Conservation (phyloP, 2,329 filamentous ascomycete genomes). For the Xylaria polymorpha region DNA sequence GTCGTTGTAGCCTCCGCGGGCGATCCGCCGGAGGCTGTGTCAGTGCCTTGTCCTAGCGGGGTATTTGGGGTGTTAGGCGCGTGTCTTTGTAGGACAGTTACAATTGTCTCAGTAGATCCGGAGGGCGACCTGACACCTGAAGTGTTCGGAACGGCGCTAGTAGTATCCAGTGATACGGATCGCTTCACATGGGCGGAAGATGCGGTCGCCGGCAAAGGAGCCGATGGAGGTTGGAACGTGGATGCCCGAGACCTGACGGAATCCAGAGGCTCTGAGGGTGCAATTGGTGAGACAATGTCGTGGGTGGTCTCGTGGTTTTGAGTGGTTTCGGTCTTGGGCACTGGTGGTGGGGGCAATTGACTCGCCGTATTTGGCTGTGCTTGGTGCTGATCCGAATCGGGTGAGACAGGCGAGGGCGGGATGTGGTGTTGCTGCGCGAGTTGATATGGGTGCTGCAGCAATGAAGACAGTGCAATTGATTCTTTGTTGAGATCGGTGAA, state of each 20-base stretch:
- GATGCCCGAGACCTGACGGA: conserved; percentile 52
- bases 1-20: conserved; percentile 49
- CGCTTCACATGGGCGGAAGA: conserved; percentile 50
- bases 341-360: conserved; percentile 43
- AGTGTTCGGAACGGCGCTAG: conserved; percentile 35
- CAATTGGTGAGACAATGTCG: conserved; percentile 45
- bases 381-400: conserved; percentile 49
- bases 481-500: conserved; percentile 62
- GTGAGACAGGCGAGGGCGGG: conserved; percentile 57
- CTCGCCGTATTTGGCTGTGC: conserved; percentile 43
- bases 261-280: conserved; percentile 45
- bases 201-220: conserved; percentile 43
- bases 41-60: conserved; percentile 14
- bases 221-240: conserved; percentile 53
- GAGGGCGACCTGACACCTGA: conserved; percentile 46
- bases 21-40: conserved; percentile 26
- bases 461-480: conserved; percentile 50
- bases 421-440: conserved; percentile 48
- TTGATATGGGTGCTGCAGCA: conserved; percentile 49
- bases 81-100: conserved; percentile 53
- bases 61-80: conserved; percentile 46
- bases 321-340: conserved; percentile 37
- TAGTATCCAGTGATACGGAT: conserved; percentile 53
- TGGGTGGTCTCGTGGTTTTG: conserved; percentile 27
- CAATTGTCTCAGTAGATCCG: conserved; percentile 46